A percentile compares a stretch with the other conserved stretches of the same genome.
These are phyloP conservation scores for Speleostelium caveatum DNA, from an alignment of 78 protist species.

Conservation along the genomic window DNA sequence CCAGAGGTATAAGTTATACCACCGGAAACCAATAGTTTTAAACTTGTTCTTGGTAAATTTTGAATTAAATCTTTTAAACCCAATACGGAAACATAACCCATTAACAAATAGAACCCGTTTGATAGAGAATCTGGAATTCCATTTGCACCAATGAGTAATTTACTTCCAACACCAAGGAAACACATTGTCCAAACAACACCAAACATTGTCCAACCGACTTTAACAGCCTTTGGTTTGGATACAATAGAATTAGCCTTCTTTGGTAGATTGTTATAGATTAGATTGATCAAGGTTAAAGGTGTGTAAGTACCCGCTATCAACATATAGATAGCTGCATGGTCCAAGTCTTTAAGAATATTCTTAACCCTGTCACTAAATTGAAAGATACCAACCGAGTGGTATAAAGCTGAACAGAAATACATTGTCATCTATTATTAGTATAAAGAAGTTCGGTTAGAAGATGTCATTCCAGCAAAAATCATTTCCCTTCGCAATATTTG, in stretches of 20 bases:
- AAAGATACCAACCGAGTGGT: conserved; percentile 64
- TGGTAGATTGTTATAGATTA: conserved; percentile 41
- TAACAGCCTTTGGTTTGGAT: conserved; percentile 36
- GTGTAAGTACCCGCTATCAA: conserved; percentile 74
- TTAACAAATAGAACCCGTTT: conserved; percentile 37
- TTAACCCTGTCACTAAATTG: conserved; percentile 8
- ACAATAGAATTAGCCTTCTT: neutral
- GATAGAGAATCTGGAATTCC: conserved; percentile 55
- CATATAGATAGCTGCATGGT: conserved; percentile 67
- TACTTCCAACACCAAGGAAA: conserved; percentile 52
- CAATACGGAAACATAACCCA: conserved; percentile 65
- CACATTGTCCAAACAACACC: conserved; percentile 60
- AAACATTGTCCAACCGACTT: conserved; percentile 67
- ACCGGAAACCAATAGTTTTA: conserved; percentile 57
- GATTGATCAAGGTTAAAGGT: conserved; percentile 56
- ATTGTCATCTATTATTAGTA: conserved; percentile 67
- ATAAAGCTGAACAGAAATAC: conserved; percentile 71
- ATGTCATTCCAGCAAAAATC: neutral
- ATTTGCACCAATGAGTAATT: conserved; percentile 50
- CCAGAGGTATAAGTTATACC: conserved; percentile 75
- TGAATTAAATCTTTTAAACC: conserved; percentile 48
- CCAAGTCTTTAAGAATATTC: conserved; percentile 46
- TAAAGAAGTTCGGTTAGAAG: neutral
- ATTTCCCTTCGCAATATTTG: too few species aligned
- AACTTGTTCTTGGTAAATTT: conserved; percentile 38